Percentiles rank a stretch among this genome's conserved stretches.
phyloP scores from a whole-genome alignment of 495 filamentous ascomycete species.

The Lasiosphaeria miniovina region DNA sequence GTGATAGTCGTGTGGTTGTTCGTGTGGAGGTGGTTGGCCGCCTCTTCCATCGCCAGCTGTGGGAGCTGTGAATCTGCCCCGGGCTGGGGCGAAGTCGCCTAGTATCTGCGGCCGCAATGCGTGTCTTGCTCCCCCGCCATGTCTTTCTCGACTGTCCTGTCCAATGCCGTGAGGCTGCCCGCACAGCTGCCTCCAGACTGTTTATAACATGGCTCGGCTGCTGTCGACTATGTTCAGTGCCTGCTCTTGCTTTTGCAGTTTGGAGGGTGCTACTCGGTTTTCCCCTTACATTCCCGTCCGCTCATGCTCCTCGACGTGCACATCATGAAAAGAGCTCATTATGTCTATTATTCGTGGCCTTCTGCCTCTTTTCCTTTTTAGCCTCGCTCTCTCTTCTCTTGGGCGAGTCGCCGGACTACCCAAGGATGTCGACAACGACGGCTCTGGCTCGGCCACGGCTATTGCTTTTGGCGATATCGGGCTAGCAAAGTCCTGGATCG shows the following conservation, averaged over 20 bases:
- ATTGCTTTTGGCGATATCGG: neutral
- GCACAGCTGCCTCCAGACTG: too few species aligned
- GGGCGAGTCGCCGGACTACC: neutral
- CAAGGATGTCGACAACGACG: neutral
- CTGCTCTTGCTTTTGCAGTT: too few species aligned
- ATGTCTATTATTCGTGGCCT: slow-evolving; percentile 3
- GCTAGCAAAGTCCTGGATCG: slow-evolving; percentile 7
- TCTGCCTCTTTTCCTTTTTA: neutral
- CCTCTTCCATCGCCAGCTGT: too few species aligned
- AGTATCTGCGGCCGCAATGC: too few species aligned
- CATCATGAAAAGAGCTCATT: neutral
- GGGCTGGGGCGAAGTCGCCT: too few species aligned
- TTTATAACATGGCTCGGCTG: too few species aligned
- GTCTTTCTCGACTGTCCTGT: too few species aligned
- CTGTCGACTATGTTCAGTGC: neutral
- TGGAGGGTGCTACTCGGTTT: neutral
- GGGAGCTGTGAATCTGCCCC: too few species aligned
- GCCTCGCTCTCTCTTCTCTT: neutral
- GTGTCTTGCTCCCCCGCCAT: too few species aligned
- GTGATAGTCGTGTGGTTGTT: too few species aligned
- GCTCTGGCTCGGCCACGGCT: neutral
- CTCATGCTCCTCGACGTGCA: neutral
- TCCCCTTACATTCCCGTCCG: neutral
- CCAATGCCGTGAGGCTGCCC: too few species aligned
- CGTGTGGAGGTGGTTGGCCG: too few species aligned